These are phyloP conservation scores for Ophiostoma piceae DNA, from an alignment of 2,329 filamentous ascomycete species.

Conservation along the genomic window DNA sequence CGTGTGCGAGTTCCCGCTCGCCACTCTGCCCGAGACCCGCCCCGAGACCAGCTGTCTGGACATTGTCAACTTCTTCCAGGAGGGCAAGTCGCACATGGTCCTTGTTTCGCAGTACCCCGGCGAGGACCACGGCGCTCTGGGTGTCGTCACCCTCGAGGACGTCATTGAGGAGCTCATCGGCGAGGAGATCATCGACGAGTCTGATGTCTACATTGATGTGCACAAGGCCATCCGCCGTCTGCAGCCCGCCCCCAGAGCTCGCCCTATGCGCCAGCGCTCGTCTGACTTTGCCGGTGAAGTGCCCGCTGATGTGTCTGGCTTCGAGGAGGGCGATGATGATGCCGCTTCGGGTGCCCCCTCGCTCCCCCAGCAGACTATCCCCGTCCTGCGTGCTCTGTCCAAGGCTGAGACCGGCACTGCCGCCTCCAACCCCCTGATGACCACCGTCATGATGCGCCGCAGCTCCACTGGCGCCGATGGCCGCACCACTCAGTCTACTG, in stretches of 20 bases:
- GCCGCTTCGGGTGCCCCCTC: neutral
- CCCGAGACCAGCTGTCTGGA: conserved; percentile 95
- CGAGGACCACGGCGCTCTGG: conserved; percentile 83
- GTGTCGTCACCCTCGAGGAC: conserved; percentile 93
- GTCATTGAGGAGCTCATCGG: conserved; percentile 98
- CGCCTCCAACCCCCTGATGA: conserved; percentile 41
- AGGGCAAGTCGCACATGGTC: conserved; percentile 98
- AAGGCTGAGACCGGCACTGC: conserved; percentile 38
- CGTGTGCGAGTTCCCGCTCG: conserved; percentile 85
- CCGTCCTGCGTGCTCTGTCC: conserved; percentile 30
- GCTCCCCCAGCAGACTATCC: conserved; percentile 30
- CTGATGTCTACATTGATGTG: conserved; percentile 95
- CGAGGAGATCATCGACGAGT: conserved; percentile 99
- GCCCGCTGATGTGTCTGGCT: conserved; percentile 29
- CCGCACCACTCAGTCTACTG: conserved; percentile 41
- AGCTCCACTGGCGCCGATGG: conserved; percentile 53
- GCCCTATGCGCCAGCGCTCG: conserved; percentile 43
- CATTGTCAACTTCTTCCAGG: conserved; percentile 99
- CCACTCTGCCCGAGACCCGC: conserved; percentile 88
- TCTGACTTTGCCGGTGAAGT: conserved; percentile 26
- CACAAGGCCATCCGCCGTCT: conserved; percentile 94
- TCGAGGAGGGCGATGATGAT: conserved; percentile 30
- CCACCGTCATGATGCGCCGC: conserved; percentile 56
- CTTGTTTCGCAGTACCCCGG: conserved; percentile 85
- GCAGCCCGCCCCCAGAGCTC: conserved; percentile 73